Conservation (phyloP, 2,329 filamentous ascomycete species). For the Alternaria consortialis region DNA sequence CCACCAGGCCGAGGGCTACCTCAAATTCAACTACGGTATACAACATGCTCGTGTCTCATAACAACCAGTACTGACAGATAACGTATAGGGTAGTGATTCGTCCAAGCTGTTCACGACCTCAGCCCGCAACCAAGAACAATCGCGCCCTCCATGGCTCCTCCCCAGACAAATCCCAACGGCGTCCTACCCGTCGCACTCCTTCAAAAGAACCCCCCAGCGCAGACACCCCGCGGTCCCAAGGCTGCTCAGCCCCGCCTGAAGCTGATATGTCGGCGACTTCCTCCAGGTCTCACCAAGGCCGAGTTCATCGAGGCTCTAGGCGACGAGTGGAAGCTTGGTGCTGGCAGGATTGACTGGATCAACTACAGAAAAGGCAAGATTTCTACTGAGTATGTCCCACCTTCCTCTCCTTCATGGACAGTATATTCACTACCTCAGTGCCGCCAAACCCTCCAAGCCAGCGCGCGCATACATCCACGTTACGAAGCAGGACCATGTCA, state of each 20-base stretch:
- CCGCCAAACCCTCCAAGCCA: constrained; percentile 83
- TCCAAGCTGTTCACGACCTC: background rate
- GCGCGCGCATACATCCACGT: constrained; percentile 85
- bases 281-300: constrained; percentile 80
- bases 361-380: constrained; percentile 78
- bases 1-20: background rate
- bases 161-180: constrained; percentile 48
- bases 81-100: background rate
- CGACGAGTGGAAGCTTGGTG: constrained; percentile 81
- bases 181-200: constrained; percentile 50
- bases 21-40: background rate
- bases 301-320: constrained; percentile 80
- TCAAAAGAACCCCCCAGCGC: constrained; percentile 46
- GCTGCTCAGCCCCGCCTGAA: constrained; percentile 75
- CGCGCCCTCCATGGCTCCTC: constrained; percentile 39
- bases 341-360: constrained; percentile 85
- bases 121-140: background rate
- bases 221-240: constrained; percentile 47
- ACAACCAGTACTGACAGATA: background rate
- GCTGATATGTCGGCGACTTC: constrained; percentile 82
- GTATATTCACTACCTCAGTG: constrained; percentile 20
- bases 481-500: constrained; percentile 73
- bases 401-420: background rate
- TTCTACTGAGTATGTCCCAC: constrained; percentile 75
- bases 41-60: background rate